Base-by-base conservation (phyloP, 805 yeast species). In the Metschnikowia colocasiae region DNA sequence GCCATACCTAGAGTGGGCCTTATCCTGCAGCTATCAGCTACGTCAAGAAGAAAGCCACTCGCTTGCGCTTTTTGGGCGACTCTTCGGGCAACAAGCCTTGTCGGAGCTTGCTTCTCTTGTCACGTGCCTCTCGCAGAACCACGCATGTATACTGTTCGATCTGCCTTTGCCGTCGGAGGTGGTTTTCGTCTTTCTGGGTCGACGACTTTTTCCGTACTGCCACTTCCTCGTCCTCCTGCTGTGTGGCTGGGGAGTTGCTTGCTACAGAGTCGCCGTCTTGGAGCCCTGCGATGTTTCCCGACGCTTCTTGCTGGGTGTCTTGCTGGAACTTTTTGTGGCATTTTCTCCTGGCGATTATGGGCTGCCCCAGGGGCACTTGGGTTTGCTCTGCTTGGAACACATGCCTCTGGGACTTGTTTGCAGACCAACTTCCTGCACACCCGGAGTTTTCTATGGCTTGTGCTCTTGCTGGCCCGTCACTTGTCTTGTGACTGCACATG, bases 121-220 rank as follows among this genome's bases (percentile, higher is more conserved):
- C 58, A 30, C 74, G 50, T 19, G 59, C 63, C 46, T 69, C 73
- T 35, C 54, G 56, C 44, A 60, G 50, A 9, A 60, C 51, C 20
- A 49, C 35, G 22, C 40, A 37, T 15, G 62, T 62, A 50, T 69
- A 69, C 19, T 59, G 53, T 20, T 22, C 34, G 18, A 68, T 64
- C 51, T 65, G 68, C 31, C 49, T 54, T 44, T 58, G 58, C 15
- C 61, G 57, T 18, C 46, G 49, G 13, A 38, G 12, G 22, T 45
- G 52, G 18, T 48, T 56, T 19, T 53, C 53, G 23, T 51, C 56
- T 22, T 46, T 51, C 32, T 54, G 49, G 3, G 52, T 46, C 9
- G 52, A 46, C 10, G 59, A 18, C 23, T 33, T 33, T 47, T 53
- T 56, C 5, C 50, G 37, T 29, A 46, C 22, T 4, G 20, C 33